Percentiles rank a stretch among this genome's conserved stretches.
phyloP scores from a whole-genome alignment of 148 eudicot genomes.

The Vaccinium myrtillus region DNA sequence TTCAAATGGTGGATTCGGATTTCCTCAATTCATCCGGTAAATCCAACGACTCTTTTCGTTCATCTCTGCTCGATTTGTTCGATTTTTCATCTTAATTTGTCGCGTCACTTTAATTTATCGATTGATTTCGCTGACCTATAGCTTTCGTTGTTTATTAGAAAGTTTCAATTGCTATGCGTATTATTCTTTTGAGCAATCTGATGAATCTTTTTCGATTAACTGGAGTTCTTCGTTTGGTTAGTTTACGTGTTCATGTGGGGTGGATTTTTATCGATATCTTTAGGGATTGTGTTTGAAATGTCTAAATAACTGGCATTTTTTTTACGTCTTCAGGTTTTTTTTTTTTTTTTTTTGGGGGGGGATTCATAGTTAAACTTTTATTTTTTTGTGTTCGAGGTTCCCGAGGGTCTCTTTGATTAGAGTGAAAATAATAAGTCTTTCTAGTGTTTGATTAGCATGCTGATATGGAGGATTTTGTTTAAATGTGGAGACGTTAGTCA shows the following conservation, averaged over 20 bases:
- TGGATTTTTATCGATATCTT: not conserved
- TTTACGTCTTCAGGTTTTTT: not conserved
- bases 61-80: not conserved
- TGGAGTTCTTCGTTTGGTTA: not conserved
- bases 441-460: too few species aligned
- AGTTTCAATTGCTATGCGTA: not conserved
- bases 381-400: not conserved
- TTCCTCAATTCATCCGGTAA: conserved; percentile 9
- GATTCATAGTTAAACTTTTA: not conserved
- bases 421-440: too few species aligned
- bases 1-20: not conserved
- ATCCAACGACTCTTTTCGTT: not conserved
- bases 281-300: not conserved
- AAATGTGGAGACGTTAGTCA: not conserved
- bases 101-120: not conserved
- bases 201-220: not conserved
- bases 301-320: not conserved
- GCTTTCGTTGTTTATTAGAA: not conserved
- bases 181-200: not conserved
- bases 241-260: not conserved
- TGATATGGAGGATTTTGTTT: not conserved
- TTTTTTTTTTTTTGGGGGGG: not conserved
- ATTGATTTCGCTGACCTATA: not conserved
- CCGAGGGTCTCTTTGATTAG: not conserved
- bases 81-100: not conserved